Percentiles rank a stretch among this genome's conserved stretches.
These are phyloP conservation scores for Diaporthe velutina DNA, from an alignment of 2,329 filamentous ascomycete genomes.

Conservation along the genomic window DNA sequence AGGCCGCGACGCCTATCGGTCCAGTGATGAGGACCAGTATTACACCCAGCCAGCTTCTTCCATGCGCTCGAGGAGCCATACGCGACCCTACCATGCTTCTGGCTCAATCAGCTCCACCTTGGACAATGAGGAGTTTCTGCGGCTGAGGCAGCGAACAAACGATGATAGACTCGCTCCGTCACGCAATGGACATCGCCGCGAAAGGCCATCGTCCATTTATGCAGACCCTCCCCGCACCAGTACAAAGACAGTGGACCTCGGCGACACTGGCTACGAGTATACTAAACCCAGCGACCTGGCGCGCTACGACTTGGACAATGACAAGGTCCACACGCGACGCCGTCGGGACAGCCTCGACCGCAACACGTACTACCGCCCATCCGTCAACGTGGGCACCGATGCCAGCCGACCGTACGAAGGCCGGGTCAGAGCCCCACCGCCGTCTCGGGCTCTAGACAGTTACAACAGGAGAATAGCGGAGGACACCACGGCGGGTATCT, in stretches of 20 bases:
- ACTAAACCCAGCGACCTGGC: constrained; percentile 73
- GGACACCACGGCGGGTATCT: constrained; percentile 53
- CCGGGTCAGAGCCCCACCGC: constrained; percentile 68
- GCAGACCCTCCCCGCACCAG: constrained; percentile 58
- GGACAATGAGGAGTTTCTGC: constrained; percentile 65
- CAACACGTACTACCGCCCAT: constrained; percentile 65
- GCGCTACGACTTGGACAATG: constrained; percentile 71
- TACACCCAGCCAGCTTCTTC: constrained; percentile 72
- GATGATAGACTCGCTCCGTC: constrained; percentile 57
- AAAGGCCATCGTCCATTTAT: constrained; percentile 61
- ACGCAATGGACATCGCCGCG: constrained; percentile 58
- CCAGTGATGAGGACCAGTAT: constrained; percentile 64
- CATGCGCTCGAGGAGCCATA: constrained; percentile 62
- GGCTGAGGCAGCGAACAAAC: constrained; percentile 61
- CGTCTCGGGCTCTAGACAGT: constrained; percentile 79
- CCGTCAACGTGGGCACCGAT: constrained; percentile 64
- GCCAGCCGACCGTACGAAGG: constrained; percentile 56
- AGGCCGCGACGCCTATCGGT: constrained; percentile 63
- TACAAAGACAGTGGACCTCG: constrained; percentile 63
- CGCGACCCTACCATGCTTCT: constrained; percentile 39
- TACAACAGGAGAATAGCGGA: constrained; percentile 62
- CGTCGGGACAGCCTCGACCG: constrained; percentile 69
- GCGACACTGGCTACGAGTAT: constrained; percentile 73
- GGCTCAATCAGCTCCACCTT: constrained; percentile 61
- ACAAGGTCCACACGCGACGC: constrained; percentile 54